A percentile compares a stretch with the other conserved stretches of the same genome.
These are phyloP conservation scores for Didymella pomorum DNA, from an alignment of 2,329 filamentous ascomycete species.

Conservation along the genomic window DNA sequence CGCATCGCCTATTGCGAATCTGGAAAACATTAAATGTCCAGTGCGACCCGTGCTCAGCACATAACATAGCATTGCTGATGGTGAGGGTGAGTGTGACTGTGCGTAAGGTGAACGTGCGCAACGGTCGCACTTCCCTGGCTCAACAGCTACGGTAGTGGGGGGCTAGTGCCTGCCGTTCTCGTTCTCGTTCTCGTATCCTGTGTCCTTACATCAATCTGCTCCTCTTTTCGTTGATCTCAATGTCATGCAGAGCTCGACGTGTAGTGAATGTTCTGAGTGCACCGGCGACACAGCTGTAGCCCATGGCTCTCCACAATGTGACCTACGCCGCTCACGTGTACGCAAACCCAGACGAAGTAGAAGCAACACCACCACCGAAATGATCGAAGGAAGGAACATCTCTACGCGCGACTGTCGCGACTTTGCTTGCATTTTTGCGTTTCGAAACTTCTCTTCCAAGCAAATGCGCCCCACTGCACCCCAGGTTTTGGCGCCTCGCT, in stretches of 20 bases:
- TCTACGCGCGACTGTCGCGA: too few species aligned
- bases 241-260: background rate
- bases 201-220: background rate
- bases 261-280: background rate
- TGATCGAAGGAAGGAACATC: background rate
- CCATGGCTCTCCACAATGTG: background rate
- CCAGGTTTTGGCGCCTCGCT: conserved; percentile 17
- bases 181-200: background rate
- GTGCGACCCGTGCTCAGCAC: too few species aligned
- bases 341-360: background rate
- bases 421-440: background rate
- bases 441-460: background rate
- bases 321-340: background rate
- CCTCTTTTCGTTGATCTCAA: background rate
- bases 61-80: too few species aligned
- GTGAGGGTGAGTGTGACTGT: too few species aligned
- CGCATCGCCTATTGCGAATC: too few species aligned
- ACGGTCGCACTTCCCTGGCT: too few species aligned
- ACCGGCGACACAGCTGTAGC: too few species aligned
- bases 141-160: too few species aligned
- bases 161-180: background rate
- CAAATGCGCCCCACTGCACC: conserved; percentile 7
- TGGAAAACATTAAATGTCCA: too few species aligned
- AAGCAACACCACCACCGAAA: background rate
- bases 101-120: too few species aligned